Base-by-base conservation (phyloP, 164 flowering plant genomes). In the Brasenia schreberi region DNA sequence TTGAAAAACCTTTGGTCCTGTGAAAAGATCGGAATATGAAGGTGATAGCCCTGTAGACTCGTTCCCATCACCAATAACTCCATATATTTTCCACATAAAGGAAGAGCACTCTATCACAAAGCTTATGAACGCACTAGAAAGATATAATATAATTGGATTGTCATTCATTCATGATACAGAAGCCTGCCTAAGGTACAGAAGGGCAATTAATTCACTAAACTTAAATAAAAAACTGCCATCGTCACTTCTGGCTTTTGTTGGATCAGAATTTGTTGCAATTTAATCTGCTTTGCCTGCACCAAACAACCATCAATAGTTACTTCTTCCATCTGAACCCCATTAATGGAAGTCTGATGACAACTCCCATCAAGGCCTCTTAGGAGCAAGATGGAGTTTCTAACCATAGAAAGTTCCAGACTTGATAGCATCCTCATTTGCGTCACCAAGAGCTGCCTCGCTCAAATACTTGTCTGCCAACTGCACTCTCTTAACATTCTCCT, bases 401-500 rank as follows among this genome's bases (percentile, higher is more conserved):
- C 76, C 76, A 58, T 77, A 76, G 75, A 74, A 80, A 66, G 56
- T 6, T 68, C 83, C 83, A 4, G 75, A 66, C 49, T 68, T 72
- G 19, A 78, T 78, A 9, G 77, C 45, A 72, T 80, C 83, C 11
- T 68, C 18, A 43, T 82, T 80, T 2, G 83, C 85, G 19, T 79
- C 78, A 62, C 83, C 85, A 6, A 82, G 80, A 61, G 83, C 81
- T 2, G 83, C 85, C 66, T 79, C 83, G 52, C 66, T 77, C 73
- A 78, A 6, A 74, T 78, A 78, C 66, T 71, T 78, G 69, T 82
- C 85, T 9, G 85, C 81, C 76, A 82, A 72, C 66, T 82, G 85
- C 63, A 82, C 83, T 73, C 85, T 77, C 82, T 82, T 82, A 71
- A 82, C 85, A 67, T 82, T 82, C 58, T 79, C 83, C 65, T 82